These are phyloP conservation scores for Boletus subparvulus DNA, from an alignment of 768 basidiomycete genomes.

Conservation along the genomic window DNA sequence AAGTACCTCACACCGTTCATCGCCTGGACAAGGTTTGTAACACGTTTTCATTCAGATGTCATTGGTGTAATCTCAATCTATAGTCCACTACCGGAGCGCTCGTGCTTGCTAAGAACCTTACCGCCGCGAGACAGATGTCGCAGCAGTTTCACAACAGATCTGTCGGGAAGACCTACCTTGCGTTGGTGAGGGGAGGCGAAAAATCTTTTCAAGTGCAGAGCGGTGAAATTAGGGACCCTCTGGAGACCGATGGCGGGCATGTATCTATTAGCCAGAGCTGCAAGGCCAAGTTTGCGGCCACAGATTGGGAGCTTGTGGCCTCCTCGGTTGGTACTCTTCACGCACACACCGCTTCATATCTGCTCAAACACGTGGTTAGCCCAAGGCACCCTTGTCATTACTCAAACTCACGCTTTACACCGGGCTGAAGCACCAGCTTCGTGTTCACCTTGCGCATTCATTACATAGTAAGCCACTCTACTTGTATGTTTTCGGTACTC, in stretches of 20 bases:
- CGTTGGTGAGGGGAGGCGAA: constrained; percentile 55
- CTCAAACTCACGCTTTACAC: constrained; percentile 56
- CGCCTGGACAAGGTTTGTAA: constrained; percentile 61
- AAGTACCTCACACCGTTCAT: constrained; percentile 53
- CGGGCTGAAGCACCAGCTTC: constrained; percentile 69
- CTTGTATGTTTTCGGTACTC: background rate
- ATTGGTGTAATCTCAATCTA: background rate
- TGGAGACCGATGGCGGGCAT: constrained; percentile 45
- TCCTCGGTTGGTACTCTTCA: constrained; percentile 49
- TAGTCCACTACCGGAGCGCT: constrained; percentile 66
- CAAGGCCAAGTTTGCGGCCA: constrained; percentile 34
- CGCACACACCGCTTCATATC: constrained; percentile 18
- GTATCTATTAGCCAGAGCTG: constrained; percentile 36
- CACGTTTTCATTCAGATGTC: background rate
- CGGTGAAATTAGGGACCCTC: constrained; percentile 43
- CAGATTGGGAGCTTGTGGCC: constrained; percentile 57
- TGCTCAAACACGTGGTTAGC: constrained; percentile 33
- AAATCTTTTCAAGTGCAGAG: constrained; percentile 42
- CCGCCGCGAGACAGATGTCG: constrained; percentile 47
- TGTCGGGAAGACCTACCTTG: constrained; percentile 61
- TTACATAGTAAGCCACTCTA: constrained; percentile 41
- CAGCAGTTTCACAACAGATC: constrained; percentile 51
- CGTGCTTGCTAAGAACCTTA: constrained; percentile 48
- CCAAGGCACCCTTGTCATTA: constrained; percentile 51
- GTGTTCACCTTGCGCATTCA: constrained; percentile 58